phyloP scores from a whole-genome alignment of 805 yeast genomes.

The Ogataea nitratoaversa region DNA sequence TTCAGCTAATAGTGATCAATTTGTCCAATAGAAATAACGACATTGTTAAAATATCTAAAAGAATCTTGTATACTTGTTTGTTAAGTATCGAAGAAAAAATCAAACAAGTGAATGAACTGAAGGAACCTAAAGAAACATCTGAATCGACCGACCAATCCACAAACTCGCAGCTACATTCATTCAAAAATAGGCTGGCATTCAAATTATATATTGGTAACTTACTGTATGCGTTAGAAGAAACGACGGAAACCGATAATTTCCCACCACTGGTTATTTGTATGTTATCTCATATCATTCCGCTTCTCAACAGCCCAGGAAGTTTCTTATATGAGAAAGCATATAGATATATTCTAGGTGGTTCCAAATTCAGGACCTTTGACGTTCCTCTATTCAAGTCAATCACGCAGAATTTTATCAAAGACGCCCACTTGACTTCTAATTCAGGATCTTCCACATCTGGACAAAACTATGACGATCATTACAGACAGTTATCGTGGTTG shows the following conservation, averaged over 20 bases:
- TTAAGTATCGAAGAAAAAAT: conserved; percentile 37
- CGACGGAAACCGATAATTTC: conserved; percentile 20
- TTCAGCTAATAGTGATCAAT: conserved; percentile 47
- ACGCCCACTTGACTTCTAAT: conserved; percentile 19
- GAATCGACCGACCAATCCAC: background rate
- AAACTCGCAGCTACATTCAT: conserved; percentile 20
- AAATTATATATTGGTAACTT: conserved; percentile 50
- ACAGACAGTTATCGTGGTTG: conserved; percentile 65
- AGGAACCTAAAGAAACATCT: conserved; percentile 12
- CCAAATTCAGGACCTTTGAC: conserved; percentile 37
- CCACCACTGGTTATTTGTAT: conserved; percentile 51
- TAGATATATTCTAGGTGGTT: conserved; percentile 60
- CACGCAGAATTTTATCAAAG: conserved; percentile 24
- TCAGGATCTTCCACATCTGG: conserved; percentile 11
- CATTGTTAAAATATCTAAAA: conserved; percentile 34
- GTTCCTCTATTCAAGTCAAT: conserved; percentile 44
- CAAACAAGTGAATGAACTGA: conserved; percentile 20
- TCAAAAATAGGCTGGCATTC: conserved; percentile 54
- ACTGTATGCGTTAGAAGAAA: conserved; percentile 32
- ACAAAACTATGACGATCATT: conserved; percentile 43
- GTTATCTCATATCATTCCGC: conserved; percentile 51
- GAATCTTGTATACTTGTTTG: conserved; percentile 43
- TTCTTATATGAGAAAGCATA: conserved; percentile 66
- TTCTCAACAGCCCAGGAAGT: conserved; percentile 68
- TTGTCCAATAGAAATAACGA: conserved; percentile 35